Evolutionary conservation across 495 filamentous ascomycete species (phyloP), one percentile per base, ranked within the genome.

Genomic region (Glarea lozoyensis): DNA sequence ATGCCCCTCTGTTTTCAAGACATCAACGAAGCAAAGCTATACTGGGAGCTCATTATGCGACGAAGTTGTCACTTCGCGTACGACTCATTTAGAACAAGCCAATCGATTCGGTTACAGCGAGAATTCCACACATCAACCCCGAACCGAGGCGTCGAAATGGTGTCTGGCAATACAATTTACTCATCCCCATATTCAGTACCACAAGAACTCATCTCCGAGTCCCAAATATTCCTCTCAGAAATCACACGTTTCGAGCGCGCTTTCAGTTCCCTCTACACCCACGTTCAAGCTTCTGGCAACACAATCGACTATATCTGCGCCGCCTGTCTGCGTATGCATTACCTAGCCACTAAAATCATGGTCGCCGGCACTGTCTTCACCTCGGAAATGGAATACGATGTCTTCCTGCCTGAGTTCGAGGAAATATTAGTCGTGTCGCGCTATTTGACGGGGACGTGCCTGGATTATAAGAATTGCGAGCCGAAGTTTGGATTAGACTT

Each of bases 11-110:
- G 9, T 27, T 40, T 40, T 21, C 24, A 27, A 10, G 20, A 16
- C 38, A 9, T 40, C 10, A 40, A 9, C 5, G 38, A 40, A 4
- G 38, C 38, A 9, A 40, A 13, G 15, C 12, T 16, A n/a, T 40
- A 40, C 21, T 21, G 13, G 19, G 21, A 9, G 2, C 11, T 40
- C 9, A 9, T 25, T 10, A 40, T 40, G 38, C 12, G 9, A 27
- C 38, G 20, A 13, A 25, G 20, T 12, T 21, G 29, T 27, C 38
- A 40, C 38, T 40, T 40, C 38, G 38, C 3, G 29, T 3, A 20
- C 16, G 13, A n/a, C 38, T 20, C 18, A 18, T 4, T 27, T 23
- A 4, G 19, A 25, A 24, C n/a, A 23, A 16, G 5, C 38, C 29
- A 3, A 23, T 18, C 20, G 16, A 10, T 4, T 10, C 13, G 5